Base-by-base conservation (phyloP, 305 asterid genomes). In the Fraxinus ornus region DNA sequence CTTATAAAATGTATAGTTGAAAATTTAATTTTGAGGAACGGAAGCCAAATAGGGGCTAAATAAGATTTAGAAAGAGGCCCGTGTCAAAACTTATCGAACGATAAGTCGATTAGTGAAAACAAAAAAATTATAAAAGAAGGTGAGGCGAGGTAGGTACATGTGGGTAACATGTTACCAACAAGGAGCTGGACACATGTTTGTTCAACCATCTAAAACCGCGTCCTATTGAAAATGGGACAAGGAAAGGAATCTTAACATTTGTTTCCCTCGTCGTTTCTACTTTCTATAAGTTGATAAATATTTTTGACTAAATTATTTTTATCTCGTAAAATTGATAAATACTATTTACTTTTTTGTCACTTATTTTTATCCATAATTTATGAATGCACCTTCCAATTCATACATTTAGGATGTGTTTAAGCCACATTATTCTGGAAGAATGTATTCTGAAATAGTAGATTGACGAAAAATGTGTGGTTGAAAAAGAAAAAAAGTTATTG, bases 171-270 rank as follows among this genome's bases (percentile, higher is more conserved):
- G 82, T 78, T 49, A 57, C 86, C 84, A 82, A 84, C 87, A 76
- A 82, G 77, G 79, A 41, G 87, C 76, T 9, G 86, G 83, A 78
- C 83, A 80, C 81, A 78, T 78, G 85, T 81, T 81, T 36, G 9
- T 62, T 52, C 24, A 32, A 71, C 76, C 13, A 8, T 71, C 75
- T 4, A 28, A 26, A 66, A 26, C 36, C 30, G 36, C 12, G 37
- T 66, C 75, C 75, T 5, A 70, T 13, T 30, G 39, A 26, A 68
- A 70, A 70, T n/a, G 17, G n/a, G 21, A 28, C 26, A 7, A 26
- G 1, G 7, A 4, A 26, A 26, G 75, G 75, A 68, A 68, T 28
- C 10, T 68, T 68, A 28, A 4, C 37, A 26, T 62, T 21, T 24
- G 37, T 47, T 47, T 47, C 6, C 19, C 57, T 15, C 19, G 5